phyloP scores from a whole-genome alignment of 2,329 filamentous ascomycete species.

The Apiospora sp. region DNA sequence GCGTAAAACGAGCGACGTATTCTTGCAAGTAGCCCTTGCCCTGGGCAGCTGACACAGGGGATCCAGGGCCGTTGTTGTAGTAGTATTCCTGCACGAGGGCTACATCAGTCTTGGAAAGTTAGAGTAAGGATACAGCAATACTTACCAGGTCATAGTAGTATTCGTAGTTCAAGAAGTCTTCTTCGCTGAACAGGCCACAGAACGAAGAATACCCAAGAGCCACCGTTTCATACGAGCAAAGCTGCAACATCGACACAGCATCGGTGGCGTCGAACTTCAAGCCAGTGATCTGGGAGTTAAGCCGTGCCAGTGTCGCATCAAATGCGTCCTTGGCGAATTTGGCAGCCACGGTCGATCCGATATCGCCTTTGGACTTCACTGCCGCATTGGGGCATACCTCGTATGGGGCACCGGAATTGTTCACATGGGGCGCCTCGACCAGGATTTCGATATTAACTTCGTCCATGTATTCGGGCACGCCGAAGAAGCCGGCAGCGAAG shows the following conservation, averaged over 20 bases:
- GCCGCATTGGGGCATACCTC: constrained; percentile 40
- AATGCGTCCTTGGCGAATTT: constrained; percentile 39
- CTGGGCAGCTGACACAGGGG: constrained; percentile 44
- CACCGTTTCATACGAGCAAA: constrained; percentile 44
- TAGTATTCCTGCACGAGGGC: constrained; percentile 36
- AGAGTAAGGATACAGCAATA: not conserved
- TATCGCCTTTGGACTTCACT: constrained; percentile 33
- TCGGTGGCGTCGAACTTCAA: constrained; percentile 45
- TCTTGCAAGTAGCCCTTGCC: constrained; percentile 44
- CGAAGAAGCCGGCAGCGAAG: constrained; percentile 45
- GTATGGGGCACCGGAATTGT: constrained; percentile 43
- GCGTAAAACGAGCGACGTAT: constrained; percentile 42
- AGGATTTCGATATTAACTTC: constrained; percentile 45
- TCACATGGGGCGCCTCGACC: constrained; percentile 40
- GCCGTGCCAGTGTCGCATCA: constrained; percentile 39
- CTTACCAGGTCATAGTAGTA: constrained; percentile 52
- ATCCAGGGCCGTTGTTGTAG: constrained; percentile 44
- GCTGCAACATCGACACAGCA: constrained; percentile 49
- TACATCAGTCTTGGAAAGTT: not conserved
- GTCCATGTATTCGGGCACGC: constrained; percentile 43
- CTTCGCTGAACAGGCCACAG: constrained; percentile 49
- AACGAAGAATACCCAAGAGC: constrained; percentile 53
- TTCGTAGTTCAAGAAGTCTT: constrained; percentile 53
- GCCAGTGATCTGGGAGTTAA: constrained; percentile 41
- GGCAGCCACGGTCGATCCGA: constrained; percentile 36